These are phyloP conservation scores for Rosellinia necatrix DNA, from an alignment of 2,329 filamentous ascomycete species.

Conservation along the genomic window DNA sequence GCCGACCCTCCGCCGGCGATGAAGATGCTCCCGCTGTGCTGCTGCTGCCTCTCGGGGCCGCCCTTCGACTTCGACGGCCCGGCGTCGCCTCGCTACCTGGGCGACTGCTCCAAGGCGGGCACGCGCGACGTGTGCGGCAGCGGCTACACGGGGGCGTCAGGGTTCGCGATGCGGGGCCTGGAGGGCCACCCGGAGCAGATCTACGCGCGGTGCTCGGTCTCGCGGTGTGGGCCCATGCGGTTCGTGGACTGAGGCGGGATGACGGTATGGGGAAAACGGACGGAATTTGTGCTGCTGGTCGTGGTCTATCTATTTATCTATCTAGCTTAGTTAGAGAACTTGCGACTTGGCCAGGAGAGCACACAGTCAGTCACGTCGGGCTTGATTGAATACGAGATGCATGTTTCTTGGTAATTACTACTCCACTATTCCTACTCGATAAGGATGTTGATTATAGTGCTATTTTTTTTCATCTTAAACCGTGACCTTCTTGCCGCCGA, in stretches of 20 bases:
- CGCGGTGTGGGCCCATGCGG: slow-evolving; percentile 10
- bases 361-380: too few species aligned
- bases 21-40: slow-evolving; percentile 11
- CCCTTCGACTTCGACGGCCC: background rate
- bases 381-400: too few species aligned
- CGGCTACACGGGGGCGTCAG: slow-evolving; percentile 6
- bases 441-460: background rate
- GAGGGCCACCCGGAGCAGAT: slow-evolving; percentile 7
- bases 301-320: background rate
- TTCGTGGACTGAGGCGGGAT: slow-evolving; percentile 6
- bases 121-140: slow-evolving; percentile 3
- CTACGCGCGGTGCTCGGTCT: background rate
- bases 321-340: background rate
- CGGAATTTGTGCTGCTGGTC: background rate
- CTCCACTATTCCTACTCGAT: background rate
- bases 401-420: slow-evolving; percentile 5
- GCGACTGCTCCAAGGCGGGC: slow-evolving; percentile 9
- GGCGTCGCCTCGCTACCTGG: background rate
- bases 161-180: background rate
- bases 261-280: background rate
- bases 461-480: background rate
- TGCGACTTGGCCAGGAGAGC: too few species aligned
- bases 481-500: background rate
- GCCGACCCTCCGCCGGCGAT: background rate
- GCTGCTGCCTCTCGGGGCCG: background rate